These are phyloP conservation scores for Saccharomyces hybrid DNA, from an alignment of 1,139 yeast species.

Conservation along the genomic window DNA sequence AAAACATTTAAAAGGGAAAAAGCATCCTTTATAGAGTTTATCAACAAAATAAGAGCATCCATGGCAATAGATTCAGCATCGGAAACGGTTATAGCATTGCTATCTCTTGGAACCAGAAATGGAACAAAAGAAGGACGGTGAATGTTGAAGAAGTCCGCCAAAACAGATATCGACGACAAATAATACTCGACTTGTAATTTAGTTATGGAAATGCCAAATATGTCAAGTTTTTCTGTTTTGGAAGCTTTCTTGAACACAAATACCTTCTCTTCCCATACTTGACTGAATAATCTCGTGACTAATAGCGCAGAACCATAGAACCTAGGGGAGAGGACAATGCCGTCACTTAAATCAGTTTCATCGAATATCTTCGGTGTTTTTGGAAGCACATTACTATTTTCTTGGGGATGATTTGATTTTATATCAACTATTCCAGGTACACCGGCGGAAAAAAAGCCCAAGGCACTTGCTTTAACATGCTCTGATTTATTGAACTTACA, in stretches of 20 bases:
- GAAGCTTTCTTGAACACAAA: slow-evolving; percentile 38
- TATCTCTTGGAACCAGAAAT: slow-evolving; percentile 37
- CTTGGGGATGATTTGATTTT: slow-evolving; percentile 31
- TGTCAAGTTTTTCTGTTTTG: slow-evolving; percentile 13
- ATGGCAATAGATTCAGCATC: slow-evolving; percentile 92
- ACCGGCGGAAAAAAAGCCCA: slow-evolving; percentile 35
- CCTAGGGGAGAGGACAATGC: slow-evolving; percentile 81
- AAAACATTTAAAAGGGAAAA: slow-evolving; percentile 78
- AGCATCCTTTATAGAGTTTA: slow-evolving; percentile 80
- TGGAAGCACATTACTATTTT: slow-evolving; percentile 24
- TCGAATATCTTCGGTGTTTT: slow-evolving; percentile 20
- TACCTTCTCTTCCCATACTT: slow-evolving; percentile 68
- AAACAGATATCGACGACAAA: slow-evolving; percentile 51
- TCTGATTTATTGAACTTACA: slow-evolving; percentile 64
- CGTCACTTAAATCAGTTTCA: slow-evolving; percentile 35
- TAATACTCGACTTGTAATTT: slow-evolving; percentile 58
- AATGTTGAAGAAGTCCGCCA: slow-evolving; percentile 48
- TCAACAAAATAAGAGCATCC: slow-evolving; percentile 65
- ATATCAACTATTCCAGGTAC: slow-evolving; percentile 35
- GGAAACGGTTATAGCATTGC: slow-evolving; percentile 46
- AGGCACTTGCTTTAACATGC: slow-evolving; percentile 35
- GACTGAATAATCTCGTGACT: slow-evolving; percentile 68
- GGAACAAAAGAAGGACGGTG: slow-evolving; percentile 63
- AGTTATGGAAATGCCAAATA: slow-evolving; percentile 35
- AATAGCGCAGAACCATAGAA: slow-evolving; percentile 83